Conservation (phyloP, 2,329 filamentous ascomycete species). For the Chrysosporium keratinophilum region DNA sequence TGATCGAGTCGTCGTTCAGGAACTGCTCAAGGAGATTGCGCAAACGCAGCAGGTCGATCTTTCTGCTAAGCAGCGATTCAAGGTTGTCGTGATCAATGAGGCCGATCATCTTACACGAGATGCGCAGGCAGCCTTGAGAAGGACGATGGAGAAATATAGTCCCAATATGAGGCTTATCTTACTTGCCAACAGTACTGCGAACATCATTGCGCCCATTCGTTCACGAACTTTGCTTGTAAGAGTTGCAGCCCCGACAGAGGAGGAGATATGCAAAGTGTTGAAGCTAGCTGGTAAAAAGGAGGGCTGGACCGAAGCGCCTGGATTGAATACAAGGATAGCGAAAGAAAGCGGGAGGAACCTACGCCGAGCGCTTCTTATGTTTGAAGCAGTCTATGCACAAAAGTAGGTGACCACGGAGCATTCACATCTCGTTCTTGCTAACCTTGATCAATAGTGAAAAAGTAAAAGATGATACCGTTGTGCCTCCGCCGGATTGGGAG, state of each 20-base stretch:
- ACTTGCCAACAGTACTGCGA: slow-evolving; percentile 89
- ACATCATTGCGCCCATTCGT: slow-evolving; percentile 97
- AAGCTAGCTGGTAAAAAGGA: slow-evolving; percentile 63
- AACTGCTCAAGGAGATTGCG: slow-evolving; percentile 91
- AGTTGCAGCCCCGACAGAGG: slow-evolving; percentile 77
- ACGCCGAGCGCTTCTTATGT: slow-evolving; percentile 85
- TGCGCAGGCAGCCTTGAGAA: slow-evolving; percentile 83
- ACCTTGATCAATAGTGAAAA: slow-evolving; percentile 56
- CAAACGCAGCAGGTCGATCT: slow-evolving; percentile 99
- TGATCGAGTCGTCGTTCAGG: slow-evolving; percentile 90
- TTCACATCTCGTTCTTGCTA: background rate
- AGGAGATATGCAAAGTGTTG: slow-evolving; percentile 72
- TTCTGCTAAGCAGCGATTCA: slow-evolving; percentile 82
- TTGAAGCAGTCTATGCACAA: slow-evolving; percentile 91
- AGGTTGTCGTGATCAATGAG: slow-evolving; percentile 98
- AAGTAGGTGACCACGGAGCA: slow-evolving; percentile 50
- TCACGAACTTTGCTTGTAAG: slow-evolving; percentile 83
- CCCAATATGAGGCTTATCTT: slow-evolving; percentile 87
- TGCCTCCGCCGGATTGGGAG: slow-evolving; percentile 96
- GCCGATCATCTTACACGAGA: slow-evolving; percentile 89
- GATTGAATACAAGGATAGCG: slow-evolving; percentile 73
- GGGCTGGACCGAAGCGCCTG: slow-evolving; percentile 65
- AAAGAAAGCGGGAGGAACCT: slow-evolving; percentile 84
- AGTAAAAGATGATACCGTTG: slow-evolving; percentile 73
- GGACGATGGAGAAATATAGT: slow-evolving; percentile 99